Evolutionary conservation across 345 rosid species (phyloP).

Genomic region (Murraya paniculata): DNA sequence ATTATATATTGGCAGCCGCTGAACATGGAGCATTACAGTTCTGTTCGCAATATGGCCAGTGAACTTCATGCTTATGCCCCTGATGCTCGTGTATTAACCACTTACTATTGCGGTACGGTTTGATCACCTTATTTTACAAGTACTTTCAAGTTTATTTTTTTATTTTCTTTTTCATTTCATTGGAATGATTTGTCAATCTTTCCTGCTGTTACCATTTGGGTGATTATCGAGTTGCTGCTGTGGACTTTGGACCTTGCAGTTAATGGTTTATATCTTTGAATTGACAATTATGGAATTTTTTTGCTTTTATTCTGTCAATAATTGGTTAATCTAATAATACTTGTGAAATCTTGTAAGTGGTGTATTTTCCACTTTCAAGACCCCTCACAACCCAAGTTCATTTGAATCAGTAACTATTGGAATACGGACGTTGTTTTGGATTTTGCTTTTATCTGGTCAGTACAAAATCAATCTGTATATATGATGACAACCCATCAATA

Average conservation of each 20-base stretch:
- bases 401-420: neutral
- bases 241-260: neutral
- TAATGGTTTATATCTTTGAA: neutral
- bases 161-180: neutral
- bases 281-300: neutral
- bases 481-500: neutral
- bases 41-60: conserved; percentile 77
- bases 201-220: neutral
- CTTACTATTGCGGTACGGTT: conserved; percentile 81
- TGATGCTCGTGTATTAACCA: conserved; percentile 92
- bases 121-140: neutral
- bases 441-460: neutral
- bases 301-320: neutral
- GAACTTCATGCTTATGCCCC: conserved; percentile 86
- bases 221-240: neutral
- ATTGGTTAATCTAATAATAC: conserved; percentile 1
- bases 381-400: neutral
- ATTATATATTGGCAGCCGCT: conserved; percentile 59
- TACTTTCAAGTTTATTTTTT: neutral
- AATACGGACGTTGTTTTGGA: neutral
- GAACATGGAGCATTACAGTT: conserved; percentile 82
- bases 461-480: neutral
- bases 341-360: neutral
- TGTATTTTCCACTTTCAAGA: neutral
- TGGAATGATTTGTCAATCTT: conserved; percentile 12